These are phyloP conservation scores for Rhipidocladum racemiflorum DNA, from an alignment of 176 grass and related monocot genomes.

Conservation along the genomic window DNA sequence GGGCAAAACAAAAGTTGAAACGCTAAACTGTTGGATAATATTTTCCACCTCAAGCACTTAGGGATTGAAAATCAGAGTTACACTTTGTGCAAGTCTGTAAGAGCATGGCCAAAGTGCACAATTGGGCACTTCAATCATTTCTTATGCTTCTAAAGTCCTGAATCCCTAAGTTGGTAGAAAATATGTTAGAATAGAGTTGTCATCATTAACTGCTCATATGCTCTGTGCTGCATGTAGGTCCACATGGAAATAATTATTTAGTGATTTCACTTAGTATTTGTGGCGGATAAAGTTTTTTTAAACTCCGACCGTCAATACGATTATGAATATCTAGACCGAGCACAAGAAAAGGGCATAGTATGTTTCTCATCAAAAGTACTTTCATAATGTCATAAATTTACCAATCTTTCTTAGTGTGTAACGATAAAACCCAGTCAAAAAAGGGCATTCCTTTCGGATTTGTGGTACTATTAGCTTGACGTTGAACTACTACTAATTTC, in stretches of 20 bases:
- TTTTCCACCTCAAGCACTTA: background rate
- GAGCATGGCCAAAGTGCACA: background rate
- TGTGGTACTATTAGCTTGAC: background rate
- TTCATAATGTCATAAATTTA: background rate
- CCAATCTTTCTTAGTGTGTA: background rate
- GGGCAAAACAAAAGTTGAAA: background rate
- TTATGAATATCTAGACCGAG: background rate
- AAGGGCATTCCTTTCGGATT: background rate
- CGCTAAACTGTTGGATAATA: background rate
- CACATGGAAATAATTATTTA: conserved; percentile 1
- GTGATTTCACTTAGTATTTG: background rate
- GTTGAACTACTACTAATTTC: background rate
- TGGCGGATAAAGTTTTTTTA: background rate
- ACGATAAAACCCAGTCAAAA: background rate
- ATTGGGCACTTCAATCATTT: background rate
- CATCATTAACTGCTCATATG: background rate
- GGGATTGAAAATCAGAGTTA: background rate
- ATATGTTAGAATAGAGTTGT: background rate
- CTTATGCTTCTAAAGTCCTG: background rate
- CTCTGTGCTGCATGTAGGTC: conserved; percentile 6
- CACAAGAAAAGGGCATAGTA: background rate
- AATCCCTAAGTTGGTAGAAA: background rate
- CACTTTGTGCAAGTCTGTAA: background rate
- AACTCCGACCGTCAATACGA: background rate
- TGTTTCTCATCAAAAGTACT: too few species aligned